Evolutionary conservation across 495 filamentous ascomycete genomes (phyloP).

Genomic region (Penicillium lagena): DNA sequence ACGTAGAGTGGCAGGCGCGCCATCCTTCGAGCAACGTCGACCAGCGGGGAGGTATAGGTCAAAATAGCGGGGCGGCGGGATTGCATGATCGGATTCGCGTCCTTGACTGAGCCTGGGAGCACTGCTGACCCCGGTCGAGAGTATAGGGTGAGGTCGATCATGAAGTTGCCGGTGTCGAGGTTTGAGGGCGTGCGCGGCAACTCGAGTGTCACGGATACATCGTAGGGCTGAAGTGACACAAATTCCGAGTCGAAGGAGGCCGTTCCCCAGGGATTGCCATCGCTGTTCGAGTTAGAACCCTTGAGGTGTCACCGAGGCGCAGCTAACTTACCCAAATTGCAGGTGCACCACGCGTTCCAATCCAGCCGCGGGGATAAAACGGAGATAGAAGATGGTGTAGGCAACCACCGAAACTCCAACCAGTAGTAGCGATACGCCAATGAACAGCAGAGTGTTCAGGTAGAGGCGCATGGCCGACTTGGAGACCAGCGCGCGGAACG

Average conservation of each 20-base stretch:
- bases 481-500: slow-evolving; percentile 48
- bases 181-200: slow-evolving; percentile 56
- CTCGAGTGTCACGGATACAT: slow-evolving; percentile 66
- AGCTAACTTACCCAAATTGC: slow-evolving; percentile 64
- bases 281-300: slow-evolving; percentile 14
- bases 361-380: slow-evolving; percentile 69
- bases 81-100: slow-evolving; percentile 26
- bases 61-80: slow-evolving; percentile 59
- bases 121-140: slow-evolving; percentile 26
- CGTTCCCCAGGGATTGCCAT: slow-evolving; percentile 38
- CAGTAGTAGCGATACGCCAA: slow-evolving; percentile 50
- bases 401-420: slow-evolving; percentile 56
- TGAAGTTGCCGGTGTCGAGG: slow-evolving; percentile 75
- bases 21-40: slow-evolving; percentile 44
- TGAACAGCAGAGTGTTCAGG: slow-evolving; percentile 60
- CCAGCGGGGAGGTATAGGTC: slow-evolving; percentile 57
- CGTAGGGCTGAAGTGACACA: slow-evolving; percentile 47
- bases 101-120: slow-evolving; percentile 12
- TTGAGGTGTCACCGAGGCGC: neutral
- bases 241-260: slow-evolving; percentile 33
- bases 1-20: slow-evolving; percentile 53
- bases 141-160: slow-evolving; percentile 72
- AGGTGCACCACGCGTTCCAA: slow-evolving; percentile 65
- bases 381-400: slow-evolving; percentile 75
- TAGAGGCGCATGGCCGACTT: slow-evolving; percentile 65